phyloP scores from a whole-genome alignment of 129 eudicot genomes.

The Rutidosis leptorrhynchoides region DNA sequence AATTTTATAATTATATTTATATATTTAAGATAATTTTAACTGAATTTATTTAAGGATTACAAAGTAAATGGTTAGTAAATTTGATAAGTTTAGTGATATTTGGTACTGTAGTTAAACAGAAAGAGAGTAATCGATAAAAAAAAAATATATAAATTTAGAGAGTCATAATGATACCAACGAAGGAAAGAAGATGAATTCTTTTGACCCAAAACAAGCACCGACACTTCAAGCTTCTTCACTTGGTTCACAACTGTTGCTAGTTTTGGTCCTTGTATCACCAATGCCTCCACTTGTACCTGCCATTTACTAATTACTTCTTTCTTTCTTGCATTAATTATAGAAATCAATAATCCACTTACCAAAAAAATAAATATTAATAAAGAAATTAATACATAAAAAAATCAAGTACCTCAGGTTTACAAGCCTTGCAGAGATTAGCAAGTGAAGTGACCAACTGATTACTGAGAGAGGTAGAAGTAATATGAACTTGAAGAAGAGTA shows the following conservation, averaged over 20 bases:
- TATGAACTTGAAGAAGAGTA: conserved; percentile 68
- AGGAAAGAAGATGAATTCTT: conserved; percentile 57
- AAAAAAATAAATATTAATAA: not conserved
- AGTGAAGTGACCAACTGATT: conserved; percentile 55
- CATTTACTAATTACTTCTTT: not conserved
- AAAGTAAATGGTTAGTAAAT: too few species aligned
- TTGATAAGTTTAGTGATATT: too few species aligned
- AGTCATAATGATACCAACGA: conserved; percentile 44
- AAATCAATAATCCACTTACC: not conserved
- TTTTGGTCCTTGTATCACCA: conserved; percentile 76
- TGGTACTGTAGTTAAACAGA: too few species aligned
- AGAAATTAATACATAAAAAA: not conserved
- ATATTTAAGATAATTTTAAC: too few species aligned
- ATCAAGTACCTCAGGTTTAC: conserved; percentile 68
- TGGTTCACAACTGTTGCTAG: conserved; percentile 81
- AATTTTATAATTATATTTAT: too few species aligned
- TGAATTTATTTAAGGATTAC: too few species aligned
- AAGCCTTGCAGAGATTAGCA: conserved; percentile 81
- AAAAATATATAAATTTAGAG: not conserved
- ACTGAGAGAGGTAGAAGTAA: conserved; percentile 24
- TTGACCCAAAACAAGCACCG: conserved; percentile 88
- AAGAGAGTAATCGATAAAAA: too few species aligned
- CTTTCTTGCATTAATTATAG: too few species aligned
- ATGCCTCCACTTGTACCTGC: conserved; percentile 93
- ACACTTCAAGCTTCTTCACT: conserved; percentile 93